Evolutionary conservation across 169 alveolate species (phyloP).

Genomic region (Blepharisma undulans): DNA sequence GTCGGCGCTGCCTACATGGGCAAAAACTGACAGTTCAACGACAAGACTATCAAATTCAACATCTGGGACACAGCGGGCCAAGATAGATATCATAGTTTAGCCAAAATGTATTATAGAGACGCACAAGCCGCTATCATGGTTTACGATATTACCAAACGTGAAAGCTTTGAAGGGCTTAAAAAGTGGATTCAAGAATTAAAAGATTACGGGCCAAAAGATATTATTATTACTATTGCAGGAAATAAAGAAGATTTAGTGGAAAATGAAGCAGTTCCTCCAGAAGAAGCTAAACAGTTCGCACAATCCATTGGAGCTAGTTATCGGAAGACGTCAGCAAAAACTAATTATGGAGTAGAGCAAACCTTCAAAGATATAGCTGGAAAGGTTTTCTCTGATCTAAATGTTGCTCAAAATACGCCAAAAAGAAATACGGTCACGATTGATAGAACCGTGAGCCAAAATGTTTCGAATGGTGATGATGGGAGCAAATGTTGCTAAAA

Average conservation of each 20-base stretch:
- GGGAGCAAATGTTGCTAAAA: background rate
- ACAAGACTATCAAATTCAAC: slow-evolving; percentile 46
- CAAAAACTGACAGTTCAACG: slow-evolving; percentile 44
- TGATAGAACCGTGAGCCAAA: background rate
- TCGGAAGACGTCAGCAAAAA: slow-evolving; percentile 26
- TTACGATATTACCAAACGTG: slow-evolving; percentile 67
- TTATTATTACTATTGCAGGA: slow-evolving; percentile 45
- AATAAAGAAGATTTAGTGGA: slow-evolving; percentile 51
- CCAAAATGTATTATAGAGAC: slow-evolving; percentile 73
- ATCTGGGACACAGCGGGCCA: slow-evolving; percentile 89
- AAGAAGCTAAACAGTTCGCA: slow-evolving; percentile 43
- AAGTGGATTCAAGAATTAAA: slow-evolving; percentile 39
- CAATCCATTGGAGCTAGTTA: slow-evolving; percentile 38
- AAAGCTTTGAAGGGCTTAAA: slow-evolving; percentile 48
- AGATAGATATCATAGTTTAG: slow-evolving; percentile 71
- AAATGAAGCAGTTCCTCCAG: slow-evolving; percentile 40
- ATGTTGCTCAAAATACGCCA: background rate
- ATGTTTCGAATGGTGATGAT: too few relatives aligned
- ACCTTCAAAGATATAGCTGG: slow-evolving; percentile 20
- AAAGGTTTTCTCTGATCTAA: slow-evolving; percentile 4
- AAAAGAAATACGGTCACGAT: background rate
- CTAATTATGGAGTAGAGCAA: slow-evolving; percentile 26
- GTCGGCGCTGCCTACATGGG: slow-evolving; percentile 72
- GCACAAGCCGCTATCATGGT: slow-evolving; percentile 76
- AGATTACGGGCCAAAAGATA: slow-evolving; percentile 34